Conservation (phyloP, 352 stramenopile genomes). For the Globisporangium polare region DNA sequence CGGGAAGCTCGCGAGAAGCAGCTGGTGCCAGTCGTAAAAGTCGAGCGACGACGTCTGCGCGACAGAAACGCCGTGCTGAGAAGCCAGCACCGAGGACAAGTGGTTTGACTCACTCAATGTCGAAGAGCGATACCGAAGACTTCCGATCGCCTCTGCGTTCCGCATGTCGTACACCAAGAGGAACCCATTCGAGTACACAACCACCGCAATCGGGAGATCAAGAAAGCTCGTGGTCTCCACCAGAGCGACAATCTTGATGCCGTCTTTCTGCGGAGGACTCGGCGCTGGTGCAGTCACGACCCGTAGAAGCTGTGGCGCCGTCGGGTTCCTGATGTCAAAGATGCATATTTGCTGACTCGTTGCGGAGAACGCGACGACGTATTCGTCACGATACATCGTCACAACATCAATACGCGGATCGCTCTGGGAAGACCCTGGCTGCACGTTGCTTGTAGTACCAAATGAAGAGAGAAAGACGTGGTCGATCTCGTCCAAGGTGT, state of each 20-base stretch:
- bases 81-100: constrained; percentile 2
- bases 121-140: constrained; percentile 19
- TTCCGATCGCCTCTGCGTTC: constrained; percentile 36
- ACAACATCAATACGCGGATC: constrained; percentile 11
- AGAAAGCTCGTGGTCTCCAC: constrained; percentile 13
- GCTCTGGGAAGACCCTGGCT: not conserved
- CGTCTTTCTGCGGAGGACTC: constrained; percentile 1
- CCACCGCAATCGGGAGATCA: constrained; percentile 33
- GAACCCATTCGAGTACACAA: constrained; percentile 47
- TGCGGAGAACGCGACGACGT: constrained; percentile 35
- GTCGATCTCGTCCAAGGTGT: constrained; percentile 44
- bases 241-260: constrained; percentile 13
- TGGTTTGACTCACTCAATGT: not conserved
- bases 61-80: not conserved
- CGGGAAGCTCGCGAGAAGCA: constrained; percentile 35
- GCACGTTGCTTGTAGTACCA: not conserved
- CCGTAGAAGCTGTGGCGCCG: constrained; percentile 25
- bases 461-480: constrained; percentile 25
- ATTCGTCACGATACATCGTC: constrained; percentile 23
- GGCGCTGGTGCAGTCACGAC: constrained; percentile 22
- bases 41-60: constrained; percentile 15
- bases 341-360: constrained; percentile 36
- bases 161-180: constrained; percentile 44
- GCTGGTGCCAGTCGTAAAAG: constrained; percentile 36
- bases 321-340: constrained; percentile 33